Evolutionary conservation across 2,329 filamentous ascomycete species (phyloP).

Genomic region (Aspergillus aculeatinus): DNA sequence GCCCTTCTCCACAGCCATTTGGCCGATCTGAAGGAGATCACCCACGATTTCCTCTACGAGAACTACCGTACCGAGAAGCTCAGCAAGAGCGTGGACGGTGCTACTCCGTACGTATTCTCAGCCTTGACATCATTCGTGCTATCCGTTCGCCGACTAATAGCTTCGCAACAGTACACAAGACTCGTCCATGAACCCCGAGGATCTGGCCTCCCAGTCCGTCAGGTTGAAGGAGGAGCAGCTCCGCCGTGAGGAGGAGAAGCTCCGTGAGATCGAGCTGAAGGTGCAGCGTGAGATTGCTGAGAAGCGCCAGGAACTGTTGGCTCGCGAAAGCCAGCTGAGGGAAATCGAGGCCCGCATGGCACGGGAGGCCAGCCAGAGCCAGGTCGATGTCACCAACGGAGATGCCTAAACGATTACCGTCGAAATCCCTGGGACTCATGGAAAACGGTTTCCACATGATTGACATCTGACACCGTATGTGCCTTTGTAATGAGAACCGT

Average conservation of each 20-base stretch:
- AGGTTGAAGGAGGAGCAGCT: constrained; percentile 99
- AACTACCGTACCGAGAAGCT: constrained; percentile 99
- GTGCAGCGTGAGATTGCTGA: constrained; percentile 99
- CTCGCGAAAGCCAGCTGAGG: constrained; percentile 95
- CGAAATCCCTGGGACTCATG: constrained; percentile 27
- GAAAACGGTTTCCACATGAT: constrained; percentile 24
- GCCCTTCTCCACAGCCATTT: constrained; percentile 96
- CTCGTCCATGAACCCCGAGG: constrained; percentile 95
- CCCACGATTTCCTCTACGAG: constrained; percentile 99
- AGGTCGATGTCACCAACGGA: constrained; percentile 34
- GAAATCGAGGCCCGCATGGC: constrained; percentile 99
- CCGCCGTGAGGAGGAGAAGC: constrained; percentile 98
- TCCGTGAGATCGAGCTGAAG: constrained; percentile 98
- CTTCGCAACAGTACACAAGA: constrained; percentile 50
- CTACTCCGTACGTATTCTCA: constrained; percentile 70
- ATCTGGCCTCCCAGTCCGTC: constrained; percentile 93
- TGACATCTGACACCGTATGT: constrained; percentile 35
- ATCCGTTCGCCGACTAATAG: constrained; percentile 14
- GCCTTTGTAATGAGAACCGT: constrained; percentile 38
- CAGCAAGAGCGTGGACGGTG: constrained; percentile 96
- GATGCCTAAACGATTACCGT: constrained; percentile 37
- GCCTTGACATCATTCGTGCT: not conserved
- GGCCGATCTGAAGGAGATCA: constrained; percentile 98
- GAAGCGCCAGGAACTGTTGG: constrained; percentile 97
- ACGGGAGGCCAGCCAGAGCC: constrained; percentile 65